Base-by-base conservation (phyloP, 331 rosid species). In the Acacia pycnantha region DNA sequence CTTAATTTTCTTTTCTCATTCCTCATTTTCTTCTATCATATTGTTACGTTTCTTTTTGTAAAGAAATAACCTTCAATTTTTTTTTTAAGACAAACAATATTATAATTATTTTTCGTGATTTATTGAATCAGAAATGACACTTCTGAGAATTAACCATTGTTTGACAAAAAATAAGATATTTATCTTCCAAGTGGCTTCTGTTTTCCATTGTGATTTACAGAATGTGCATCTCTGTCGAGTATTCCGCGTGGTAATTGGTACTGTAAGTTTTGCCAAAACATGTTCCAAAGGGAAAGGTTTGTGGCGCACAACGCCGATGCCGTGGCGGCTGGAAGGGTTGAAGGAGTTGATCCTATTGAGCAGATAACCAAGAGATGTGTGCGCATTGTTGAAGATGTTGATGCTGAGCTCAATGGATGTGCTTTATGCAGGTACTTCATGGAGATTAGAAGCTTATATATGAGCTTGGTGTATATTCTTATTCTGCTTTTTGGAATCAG, bases 331-430 rank as follows among this genome's bases (percentile, higher is more conserved):
- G 98, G 97, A 83, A 92, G 98, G 87, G 88, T 90, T 76, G 82
- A 86, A 76, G 98, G 99, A 81, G 91, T 93, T 82, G 99, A 91
- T 87, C 94, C 97, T 79, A 91, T 92, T 56, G 97, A 95, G 82
- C 88, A 93, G 85, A 95, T 93, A 83, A 80, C 92, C 82, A 86
- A 86, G 84, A 89, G 98, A 90, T 93, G 99, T 84, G 94, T 93
- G 77, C 97, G 99, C 76, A 92, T 95, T 68, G 98, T 93, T 50
- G 92, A 88, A 85, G 92, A 93, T 81, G 82, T 91, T 62, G 97
- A 92, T 37, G 90, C 89, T 71, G 97, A 95, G 84, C 88, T 93
- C 46, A 90, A 92, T 77, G 99, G 98, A 82, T 95, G 99, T 85
- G 94, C 89, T 81, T 86, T 95, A 81, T 95, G 98, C 91, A 89